phyloP scores from a whole-genome alignment of 345 rosid species.

The Lagerstroemia speciosa region DNA sequence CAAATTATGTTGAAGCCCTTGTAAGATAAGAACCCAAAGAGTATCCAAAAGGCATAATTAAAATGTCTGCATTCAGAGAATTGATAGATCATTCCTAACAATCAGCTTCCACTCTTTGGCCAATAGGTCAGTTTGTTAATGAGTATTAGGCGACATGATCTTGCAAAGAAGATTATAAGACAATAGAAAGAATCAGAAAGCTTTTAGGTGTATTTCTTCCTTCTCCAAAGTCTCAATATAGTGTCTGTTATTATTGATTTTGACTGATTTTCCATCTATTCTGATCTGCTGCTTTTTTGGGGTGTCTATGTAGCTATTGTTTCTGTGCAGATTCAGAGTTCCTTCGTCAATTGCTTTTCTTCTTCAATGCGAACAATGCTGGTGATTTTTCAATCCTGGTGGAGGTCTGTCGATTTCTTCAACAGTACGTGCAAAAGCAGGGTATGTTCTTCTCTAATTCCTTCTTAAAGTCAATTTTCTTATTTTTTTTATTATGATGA shows the following conservation, averaged over 20 bases:
- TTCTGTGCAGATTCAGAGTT: slow-evolving; percentile 82
- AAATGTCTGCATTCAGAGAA: not conserved
- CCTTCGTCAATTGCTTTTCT: slow-evolving; percentile 65
- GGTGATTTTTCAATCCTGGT: slow-evolving; percentile 53
- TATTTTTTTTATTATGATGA: not conserved
- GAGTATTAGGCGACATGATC: not conserved
- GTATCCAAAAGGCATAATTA: not conserved
- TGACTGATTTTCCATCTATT: not conserved
- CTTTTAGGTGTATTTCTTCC: not conserved
- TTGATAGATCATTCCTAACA: not conserved
- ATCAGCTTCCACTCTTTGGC: not conserved
- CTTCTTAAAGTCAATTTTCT: no score
- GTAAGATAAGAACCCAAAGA: not conserved
- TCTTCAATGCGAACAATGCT: slow-evolving; percentile 49
- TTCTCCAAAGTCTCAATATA: not conserved
- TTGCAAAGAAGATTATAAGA: not conserved
- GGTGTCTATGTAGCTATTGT: slow-evolving; percentile 44
- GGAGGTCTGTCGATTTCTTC: slow-evolving; percentile 59
- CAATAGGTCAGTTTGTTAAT: not conserved
- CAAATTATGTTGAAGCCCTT: not conserved
- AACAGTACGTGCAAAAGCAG: slow-evolving; percentile 33
- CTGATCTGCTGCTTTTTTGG: not conserved
- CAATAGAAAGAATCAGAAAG: not conserved
- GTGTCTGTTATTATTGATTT: not conserved
- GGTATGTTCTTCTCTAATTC: slow-evolving; percentile 27